Conservation (phyloP, 495 filamentous ascomycete genomes). For the Penicillium salamii region DNA sequence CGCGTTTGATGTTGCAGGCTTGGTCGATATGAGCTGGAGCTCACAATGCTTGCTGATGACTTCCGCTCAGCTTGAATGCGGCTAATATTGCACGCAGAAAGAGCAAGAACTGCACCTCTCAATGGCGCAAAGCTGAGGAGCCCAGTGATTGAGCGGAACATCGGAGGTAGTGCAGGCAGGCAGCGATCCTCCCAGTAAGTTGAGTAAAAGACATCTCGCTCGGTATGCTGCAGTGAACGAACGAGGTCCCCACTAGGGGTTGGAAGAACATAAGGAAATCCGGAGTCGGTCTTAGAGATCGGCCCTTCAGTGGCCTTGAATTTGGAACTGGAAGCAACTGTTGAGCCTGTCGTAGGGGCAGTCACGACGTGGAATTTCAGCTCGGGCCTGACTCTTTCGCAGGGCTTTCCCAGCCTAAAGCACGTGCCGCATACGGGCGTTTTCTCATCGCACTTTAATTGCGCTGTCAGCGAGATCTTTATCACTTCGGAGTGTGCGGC, state of each 20-base stretch:
- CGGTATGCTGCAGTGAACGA: constrained; percentile 20
- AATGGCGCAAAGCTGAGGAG: constrained; percentile 4
- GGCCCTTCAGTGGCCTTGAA: background rate
- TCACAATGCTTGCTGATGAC: background rate
- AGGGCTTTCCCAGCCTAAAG: constrained; percentile 30
- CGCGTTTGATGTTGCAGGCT: constrained; percentile 20
- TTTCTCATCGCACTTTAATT: constrained; percentile 37
- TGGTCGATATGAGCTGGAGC: constrained; percentile 18
- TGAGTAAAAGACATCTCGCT: constrained; percentile 28
- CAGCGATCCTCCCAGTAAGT: constrained; percentile 27
- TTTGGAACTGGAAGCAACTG: background rate
- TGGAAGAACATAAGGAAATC: background rate
- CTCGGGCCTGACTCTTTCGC: constrained; percentile 25
- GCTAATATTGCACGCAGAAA: constrained; percentile 28
- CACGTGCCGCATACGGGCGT: constrained; percentile 41
- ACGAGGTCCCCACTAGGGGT: constrained; percentile 11
- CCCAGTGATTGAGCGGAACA: constrained; percentile 10
- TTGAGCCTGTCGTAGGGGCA: background rate
- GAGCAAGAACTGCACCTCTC: constrained; percentile 22
- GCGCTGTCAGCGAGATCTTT: background rate
- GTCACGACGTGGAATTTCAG: constrained; percentile 27
- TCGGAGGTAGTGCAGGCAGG: constrained; percentile 22
- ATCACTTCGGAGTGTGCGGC: background rate
- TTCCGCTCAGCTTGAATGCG: constrained; percentile 18
- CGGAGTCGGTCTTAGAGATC: background rate